Base-by-base conservation (phyloP, 805 yeast genomes). In the Grigorovia jiainica region DNA sequence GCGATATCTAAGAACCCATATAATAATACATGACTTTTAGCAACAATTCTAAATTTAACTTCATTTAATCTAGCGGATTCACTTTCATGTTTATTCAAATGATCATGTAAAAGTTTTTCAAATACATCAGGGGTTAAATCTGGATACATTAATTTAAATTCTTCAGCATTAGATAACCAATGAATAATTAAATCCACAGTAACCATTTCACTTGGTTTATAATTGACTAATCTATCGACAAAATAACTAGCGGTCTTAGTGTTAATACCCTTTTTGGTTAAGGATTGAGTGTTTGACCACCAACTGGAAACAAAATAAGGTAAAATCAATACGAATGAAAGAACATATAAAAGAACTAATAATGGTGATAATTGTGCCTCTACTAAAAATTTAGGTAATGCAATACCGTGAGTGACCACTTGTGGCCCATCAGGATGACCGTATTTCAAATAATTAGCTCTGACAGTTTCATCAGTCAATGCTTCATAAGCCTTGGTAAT, bases 381-480 rank as follows among this genome's bases (percentile, higher is more conserved):
- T 24, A 94, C 84, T 47, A 92, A 71, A 64, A 85, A 87, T 58
- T 82, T 79, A 25, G 99, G 99, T 50, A 92, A 66, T 0, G 97
- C 99, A 61, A 92, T 87, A 47, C 98, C 98, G 60, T 87, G 96
- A 17, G 82, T 68, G 16, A 82, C 72, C 21, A 85, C 85, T 63
- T 86, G 95, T 34, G 95, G 95, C 34, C 98, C 98, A 66, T 92
- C 99, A 4, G 99, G 99, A 60, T 94, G 95, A 39, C 99, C 99
- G 56, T 82, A 92, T 52, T 76, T 79, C 53, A 81, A 67, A 61
- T 75, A 87, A 60, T 92, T 92, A 52, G 84, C 85, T 53, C 78
- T 82, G 3, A 85, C 78, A 9, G 70, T 73, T 51, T 86, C 96
- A 63, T 92, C 97, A 11, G 98, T 94, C 49, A 92, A 73, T 0